Percentiles rank a stretch among this genome's conserved stretches.
Conservation (phyloP, 73 alveolate genomes). For the Halteria grandinella region DNA sequence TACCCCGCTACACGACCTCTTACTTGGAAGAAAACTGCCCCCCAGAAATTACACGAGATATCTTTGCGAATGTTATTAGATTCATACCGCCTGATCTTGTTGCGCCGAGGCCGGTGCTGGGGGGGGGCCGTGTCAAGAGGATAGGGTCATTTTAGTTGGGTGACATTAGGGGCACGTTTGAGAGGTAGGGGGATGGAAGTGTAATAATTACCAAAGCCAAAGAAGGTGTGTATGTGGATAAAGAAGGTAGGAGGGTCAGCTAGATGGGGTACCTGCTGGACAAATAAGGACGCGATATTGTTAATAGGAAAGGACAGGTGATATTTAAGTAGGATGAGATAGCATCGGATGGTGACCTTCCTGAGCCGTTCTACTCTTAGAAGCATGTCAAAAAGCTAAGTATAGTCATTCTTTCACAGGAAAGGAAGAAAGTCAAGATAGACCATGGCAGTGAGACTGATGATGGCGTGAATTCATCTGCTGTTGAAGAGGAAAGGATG, state of each 20-base stretch:
- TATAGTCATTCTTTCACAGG: too few relatives aligned
- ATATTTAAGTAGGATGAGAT: slow-evolving; percentile 60
- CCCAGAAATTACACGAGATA: slow-evolving; percentile 30
- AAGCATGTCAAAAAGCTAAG: too few relatives aligned
- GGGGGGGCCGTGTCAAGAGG: background rate
- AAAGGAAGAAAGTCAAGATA: background rate
- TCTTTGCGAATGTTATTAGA: slow-evolving; percentile 20
- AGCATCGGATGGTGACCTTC: slow-evolving; percentile 66
- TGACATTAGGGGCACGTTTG: slow-evolving; percentile 60
- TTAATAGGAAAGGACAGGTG: slow-evolving; percentile 10
- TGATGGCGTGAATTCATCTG: background rate
- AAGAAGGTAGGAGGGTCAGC: slow-evolving; percentile 55
- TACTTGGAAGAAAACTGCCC: slow-evolving; percentile 36
- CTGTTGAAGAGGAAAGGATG: background rate
- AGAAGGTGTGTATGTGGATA: slow-evolving; percentile 45
- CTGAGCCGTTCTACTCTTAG: slow-evolving; percentile 61
- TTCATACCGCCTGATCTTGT: slow-evolving; percentile 25
- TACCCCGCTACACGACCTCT: slow-evolving; percentile 29
- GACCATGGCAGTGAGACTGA: slow-evolving; percentile 15
- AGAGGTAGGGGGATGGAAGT: slow-evolving; percentile 40
- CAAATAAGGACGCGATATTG: slow-evolving; percentile 43
- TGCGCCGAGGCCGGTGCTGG: slow-evolving; percentile 8
- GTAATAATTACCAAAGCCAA: slow-evolving; percentile 42
- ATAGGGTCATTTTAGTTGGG: slow-evolving; percentile 49
- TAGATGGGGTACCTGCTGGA: slow-evolving; percentile 55